Evolutionary conservation across 2,329 filamentous ascomycete species (phyloP), one percentile per base, ranked within the genome.

Genomic region (Clonostachys solani): DNA sequence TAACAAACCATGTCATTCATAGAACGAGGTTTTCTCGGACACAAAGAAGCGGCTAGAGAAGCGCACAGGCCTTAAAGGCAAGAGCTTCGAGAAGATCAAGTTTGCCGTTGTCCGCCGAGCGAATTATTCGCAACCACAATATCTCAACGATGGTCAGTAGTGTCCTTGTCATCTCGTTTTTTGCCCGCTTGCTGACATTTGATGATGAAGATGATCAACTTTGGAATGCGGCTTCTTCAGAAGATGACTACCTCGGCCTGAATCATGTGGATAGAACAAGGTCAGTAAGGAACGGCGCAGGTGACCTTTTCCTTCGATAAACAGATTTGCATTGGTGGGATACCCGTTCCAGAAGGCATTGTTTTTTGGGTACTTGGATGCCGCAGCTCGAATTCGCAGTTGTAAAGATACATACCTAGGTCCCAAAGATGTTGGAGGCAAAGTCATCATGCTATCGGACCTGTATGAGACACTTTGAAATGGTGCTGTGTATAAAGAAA

Each of bases 21-120:
- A 92, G 83, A 88, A 84, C 46, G 94, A 99, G 65, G 75, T 78
- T 37, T 97, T 99, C 68, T 84, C 83, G 49, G 89, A 97, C 34
- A 96, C 92, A 40, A 96, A 92, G 72, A 90, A 95, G 69, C 84
- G 94, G n/a, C 74, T 99, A 5, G 92, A 94, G 56, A 92, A 92
- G 66, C 80, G 92, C 49, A 96, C 89, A 1, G 92, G 92, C 23
- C 85, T 99, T 70, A 96, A 96, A 69, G 95, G 94, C 66, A 99
- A 99, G 75, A 90, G 90, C 54, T 92, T 99, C 56, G 92, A 99
- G 67, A 97, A 97, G 76, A 94, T 99, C 67, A 96, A 95, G 68
- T 96, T 99, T 73, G 88, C 91, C 7, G 69, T 95, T 33, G 80
- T 96, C 45, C 75, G 84, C 64, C 77, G 87, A 63, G 77, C 82